phyloP scores from a whole-genome alignment of 495 filamentous ascomycete genomes.

The Podospora pseudoanserina region DNA sequence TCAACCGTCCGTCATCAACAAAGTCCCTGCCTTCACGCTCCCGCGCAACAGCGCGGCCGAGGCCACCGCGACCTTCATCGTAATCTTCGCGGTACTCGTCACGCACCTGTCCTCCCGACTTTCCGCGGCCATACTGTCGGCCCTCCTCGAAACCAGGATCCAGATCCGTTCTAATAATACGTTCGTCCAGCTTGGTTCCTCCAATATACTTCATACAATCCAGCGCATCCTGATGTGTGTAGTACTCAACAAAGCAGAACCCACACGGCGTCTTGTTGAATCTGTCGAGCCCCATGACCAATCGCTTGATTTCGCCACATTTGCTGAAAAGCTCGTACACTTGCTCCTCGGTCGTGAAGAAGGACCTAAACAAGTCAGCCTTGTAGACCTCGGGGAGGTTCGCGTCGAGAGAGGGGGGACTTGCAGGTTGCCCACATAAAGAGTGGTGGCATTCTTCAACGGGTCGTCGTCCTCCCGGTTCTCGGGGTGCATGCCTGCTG shows the following conservation, averaged over 20 bases:
- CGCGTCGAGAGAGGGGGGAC: slow-evolving; percentile 27
- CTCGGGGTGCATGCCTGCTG: slow-evolving; percentile 44
- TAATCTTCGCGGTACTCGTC: slow-evolving; percentile 97
- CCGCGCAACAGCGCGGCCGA: slow-evolving; percentile 62
- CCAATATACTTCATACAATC: slow-evolving; percentile 99
- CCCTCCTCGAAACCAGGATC: slow-evolving; percentile 96
- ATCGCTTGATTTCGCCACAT: slow-evolving; percentile 94
- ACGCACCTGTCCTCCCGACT: slow-evolving; percentile 93
- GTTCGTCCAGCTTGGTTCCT: slow-evolving; percentile 96
- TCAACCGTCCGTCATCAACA: slow-evolving; percentile 48
- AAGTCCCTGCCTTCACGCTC: slow-evolving; percentile 54
- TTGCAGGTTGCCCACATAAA: slow-evolving; percentile 96
- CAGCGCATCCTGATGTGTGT: slow-evolving; percentile 90
- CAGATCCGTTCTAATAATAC: slow-evolving; percentile 93
- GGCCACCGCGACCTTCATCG: slow-evolving; percentile 86
- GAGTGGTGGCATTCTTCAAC: slow-evolving; percentile 81
- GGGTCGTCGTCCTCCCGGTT: slow-evolving; percentile 61
- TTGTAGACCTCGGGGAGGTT: background rate
- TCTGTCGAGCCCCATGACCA: slow-evolving; percentile 97
- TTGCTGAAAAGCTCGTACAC: slow-evolving; percentile 97
- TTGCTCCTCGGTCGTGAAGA: slow-evolving; percentile 98
- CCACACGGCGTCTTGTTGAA: slow-evolving; percentile 97
- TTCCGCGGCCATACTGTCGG: slow-evolving; percentile 83
- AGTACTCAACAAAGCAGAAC: slow-evolving; percentile 99
- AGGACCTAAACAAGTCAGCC: slow-evolving; percentile 60